A percentile compares a stretch with the other conserved stretches of the same genome.
Conservation (phyloP, 2,329 filamentous ascomycete species). For the Talaromyces sp. region DNA sequence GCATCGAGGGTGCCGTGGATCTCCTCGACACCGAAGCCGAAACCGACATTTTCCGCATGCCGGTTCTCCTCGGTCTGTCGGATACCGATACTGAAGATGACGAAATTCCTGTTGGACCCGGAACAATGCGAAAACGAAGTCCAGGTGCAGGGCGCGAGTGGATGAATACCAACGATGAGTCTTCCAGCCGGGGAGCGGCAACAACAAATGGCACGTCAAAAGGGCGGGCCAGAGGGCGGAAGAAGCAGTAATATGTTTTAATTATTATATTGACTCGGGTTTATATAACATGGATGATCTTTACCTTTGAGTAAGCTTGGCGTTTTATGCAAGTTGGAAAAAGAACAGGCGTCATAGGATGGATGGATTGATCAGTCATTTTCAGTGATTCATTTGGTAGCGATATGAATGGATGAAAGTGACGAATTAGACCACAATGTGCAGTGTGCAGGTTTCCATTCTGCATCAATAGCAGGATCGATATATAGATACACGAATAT, state of each 20-base stretch:
- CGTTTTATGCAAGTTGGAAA: not conserved
- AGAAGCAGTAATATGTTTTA: constrained; percentile 3
- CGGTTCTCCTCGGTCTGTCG: constrained; percentile 84
- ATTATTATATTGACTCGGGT: not conserved
- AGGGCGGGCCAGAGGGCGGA: not conserved
- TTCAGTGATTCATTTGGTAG: not conserved
- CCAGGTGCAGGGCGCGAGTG: constrained; percentile 67
- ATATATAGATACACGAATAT: not conserved
- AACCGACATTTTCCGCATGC: constrained; percentile 73
- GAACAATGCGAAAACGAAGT: constrained; percentile 83
- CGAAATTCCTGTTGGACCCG: constrained; percentile 60
- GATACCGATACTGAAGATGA: constrained; percentile 97
- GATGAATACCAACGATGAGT: constrained; percentile 42
- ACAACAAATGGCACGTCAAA: constrained; percentile 5
- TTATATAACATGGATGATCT: not conserved
- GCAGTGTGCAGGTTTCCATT: not conserved
- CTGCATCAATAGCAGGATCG: not conserved
- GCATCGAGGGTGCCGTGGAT: constrained; percentile 50
- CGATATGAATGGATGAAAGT: not conserved
- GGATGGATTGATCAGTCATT: too few species aligned
- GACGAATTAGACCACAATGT: not conserved
- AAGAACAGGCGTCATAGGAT: not conserved
- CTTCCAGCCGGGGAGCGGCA: constrained; percentile 6
- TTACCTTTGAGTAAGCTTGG: not conserved
- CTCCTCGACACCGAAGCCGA: constrained; percentile 42